These are phyloP conservation scores for Helminthosporium solani DNA, from an alignment of 2,329 filamentous ascomycete genomes.

Conservation along the genomic window DNA sequence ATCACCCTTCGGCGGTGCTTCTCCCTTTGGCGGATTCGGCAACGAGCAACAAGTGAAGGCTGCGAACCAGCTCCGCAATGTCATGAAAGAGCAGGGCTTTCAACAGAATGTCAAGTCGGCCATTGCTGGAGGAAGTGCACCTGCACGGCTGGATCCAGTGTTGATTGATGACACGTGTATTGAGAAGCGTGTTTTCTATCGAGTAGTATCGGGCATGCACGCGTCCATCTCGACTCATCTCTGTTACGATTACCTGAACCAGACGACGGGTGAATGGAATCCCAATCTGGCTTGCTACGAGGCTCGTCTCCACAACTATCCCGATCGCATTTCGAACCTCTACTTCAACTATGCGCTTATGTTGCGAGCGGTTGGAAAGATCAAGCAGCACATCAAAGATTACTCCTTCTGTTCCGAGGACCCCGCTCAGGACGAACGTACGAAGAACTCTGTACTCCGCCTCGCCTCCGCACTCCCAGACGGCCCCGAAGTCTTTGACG, in stretches of 20 bases:
- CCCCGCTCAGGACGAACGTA: slow-evolving; percentile 71
- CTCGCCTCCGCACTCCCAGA: slow-evolving; percentile 71
- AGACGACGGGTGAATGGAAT: slow-evolving; percentile 89
- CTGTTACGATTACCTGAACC: slow-evolving; percentile 94
- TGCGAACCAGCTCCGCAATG: slow-evolving; percentile 60
- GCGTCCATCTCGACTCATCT: slow-evolving; percentile 95
- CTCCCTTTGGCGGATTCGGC: slow-evolving; percentile 45
- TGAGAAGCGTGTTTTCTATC: slow-evolving; percentile 98
- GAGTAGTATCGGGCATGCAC: slow-evolving; percentile 95
- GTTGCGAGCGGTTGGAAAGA: slow-evolving; percentile 85
- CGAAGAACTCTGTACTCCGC: slow-evolving; percentile 76
- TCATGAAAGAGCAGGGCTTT: slow-evolving; percentile 61
- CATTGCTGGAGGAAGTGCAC: slow-evolving; percentile 53
- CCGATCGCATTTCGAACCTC: slow-evolving; percentile 91
- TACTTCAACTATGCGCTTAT: slow-evolving; percentile 99
- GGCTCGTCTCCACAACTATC: slow-evolving; percentile 75
- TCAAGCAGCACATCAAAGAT: slow-evolving; percentile 74
- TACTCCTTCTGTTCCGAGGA: slow-evolving; percentile 96
- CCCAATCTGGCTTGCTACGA: slow-evolving; percentile 90
- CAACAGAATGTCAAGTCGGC: slow-evolving; percentile 62
- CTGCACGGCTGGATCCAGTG: slow-evolving; percentile 63
- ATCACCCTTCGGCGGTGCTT: slow-evolving; percentile 40
- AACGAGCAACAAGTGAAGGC: slow-evolving; percentile 53
- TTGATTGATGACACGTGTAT: slow-evolving; percentile 89
- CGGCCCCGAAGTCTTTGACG: slow-evolving; percentile 80